phyloP scores from a whole-genome alignment of 345 rosid genomes.

The Camelina sativa region DNA sequence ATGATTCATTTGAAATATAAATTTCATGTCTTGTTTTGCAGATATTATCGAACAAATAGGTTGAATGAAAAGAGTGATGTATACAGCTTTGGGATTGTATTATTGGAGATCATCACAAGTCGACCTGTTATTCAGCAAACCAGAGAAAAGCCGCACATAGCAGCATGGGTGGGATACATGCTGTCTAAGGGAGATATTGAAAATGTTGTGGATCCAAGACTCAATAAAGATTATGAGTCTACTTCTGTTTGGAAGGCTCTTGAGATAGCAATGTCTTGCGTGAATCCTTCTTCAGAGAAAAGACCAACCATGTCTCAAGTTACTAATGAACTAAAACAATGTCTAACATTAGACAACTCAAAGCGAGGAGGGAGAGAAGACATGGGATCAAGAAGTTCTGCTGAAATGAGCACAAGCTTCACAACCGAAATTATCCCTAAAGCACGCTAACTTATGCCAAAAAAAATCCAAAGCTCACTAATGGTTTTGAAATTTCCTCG shows the following conservation, averaged over 20 bases:
- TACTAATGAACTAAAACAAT: background rate
- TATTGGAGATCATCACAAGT: slow-evolving; percentile 48
- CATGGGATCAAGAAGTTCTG: background rate
- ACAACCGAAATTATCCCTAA: background rate
- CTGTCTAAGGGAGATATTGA: background rate
- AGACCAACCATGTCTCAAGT: slow-evolving; percentile 10
- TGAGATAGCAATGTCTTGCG: background rate
- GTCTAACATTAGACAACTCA: background rate
- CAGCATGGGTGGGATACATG: slow-evolving; percentile 9
- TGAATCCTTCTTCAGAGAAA: background rate
- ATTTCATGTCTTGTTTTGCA: background rate
- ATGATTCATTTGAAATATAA: no score
- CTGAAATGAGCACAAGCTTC: background rate
- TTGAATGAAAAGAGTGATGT: slow-evolving; percentile 46
- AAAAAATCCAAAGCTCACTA: background rate
- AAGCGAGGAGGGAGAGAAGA: background rate
- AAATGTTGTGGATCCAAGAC: background rate
- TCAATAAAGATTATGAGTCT: slow-evolving; percentile 1
- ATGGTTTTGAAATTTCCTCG: background rate
- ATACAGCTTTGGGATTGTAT: slow-evolving; percentile 48
- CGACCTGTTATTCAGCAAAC: slow-evolving; percentile 28
- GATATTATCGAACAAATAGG: background rate
- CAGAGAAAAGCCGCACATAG: slow-evolving; percentile 15
- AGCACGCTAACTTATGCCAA: background rate
- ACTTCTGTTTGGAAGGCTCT: slow-evolving; percentile 15